These are phyloP conservation scores for Gracilaria caudata DNA, from an alignment of 23 red algal species.

Conservation along the genomic window DNA sequence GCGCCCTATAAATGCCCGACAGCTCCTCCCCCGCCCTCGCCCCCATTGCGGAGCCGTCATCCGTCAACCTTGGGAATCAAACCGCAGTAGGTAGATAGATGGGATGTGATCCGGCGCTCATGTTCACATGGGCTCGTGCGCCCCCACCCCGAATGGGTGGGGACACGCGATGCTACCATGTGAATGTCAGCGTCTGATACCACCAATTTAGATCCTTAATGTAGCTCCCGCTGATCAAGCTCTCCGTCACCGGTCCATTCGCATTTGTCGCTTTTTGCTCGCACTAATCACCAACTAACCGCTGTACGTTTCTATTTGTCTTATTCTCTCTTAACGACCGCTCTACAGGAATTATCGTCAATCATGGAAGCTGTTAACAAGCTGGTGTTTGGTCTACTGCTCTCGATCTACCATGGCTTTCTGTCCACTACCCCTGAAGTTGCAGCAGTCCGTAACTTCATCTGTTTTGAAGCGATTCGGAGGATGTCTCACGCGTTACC, in stretches of 20 bases:
- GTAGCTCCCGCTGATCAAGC: not conserved
- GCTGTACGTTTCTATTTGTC: not conserved
- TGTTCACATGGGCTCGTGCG: not conserved
- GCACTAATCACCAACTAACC: too few species aligned
- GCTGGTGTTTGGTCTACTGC: too few species aligned
- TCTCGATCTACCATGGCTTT: too few species aligned
- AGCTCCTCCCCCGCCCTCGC: too few species aligned
- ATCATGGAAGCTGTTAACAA: not conserved
- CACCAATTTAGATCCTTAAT: not conserved
- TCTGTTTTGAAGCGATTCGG: not conserved
- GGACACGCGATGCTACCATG: slow-evolving; percentile 23
- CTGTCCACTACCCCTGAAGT: too few species aligned
- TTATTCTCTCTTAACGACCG: too few species aligned
- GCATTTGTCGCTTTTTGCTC: too few species aligned
- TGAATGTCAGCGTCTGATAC: not conserved
- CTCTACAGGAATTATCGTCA: not conserved
- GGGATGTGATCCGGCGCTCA: not conserved
- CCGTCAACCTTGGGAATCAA: too few species aligned
- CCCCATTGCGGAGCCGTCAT: too few species aligned
- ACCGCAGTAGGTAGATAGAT: too few species aligned
- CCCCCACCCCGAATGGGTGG: not conserved
- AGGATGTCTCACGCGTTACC: not conserved
- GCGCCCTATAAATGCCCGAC: too few species aligned
- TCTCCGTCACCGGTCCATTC: not conserved
- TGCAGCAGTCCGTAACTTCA: too few species aligned